Percentiles rank a stretch among this genome's conserved stretches.
Conservation (phyloP, 495 filamentous ascomycete genomes). For the Xylaria acuta region DNA sequence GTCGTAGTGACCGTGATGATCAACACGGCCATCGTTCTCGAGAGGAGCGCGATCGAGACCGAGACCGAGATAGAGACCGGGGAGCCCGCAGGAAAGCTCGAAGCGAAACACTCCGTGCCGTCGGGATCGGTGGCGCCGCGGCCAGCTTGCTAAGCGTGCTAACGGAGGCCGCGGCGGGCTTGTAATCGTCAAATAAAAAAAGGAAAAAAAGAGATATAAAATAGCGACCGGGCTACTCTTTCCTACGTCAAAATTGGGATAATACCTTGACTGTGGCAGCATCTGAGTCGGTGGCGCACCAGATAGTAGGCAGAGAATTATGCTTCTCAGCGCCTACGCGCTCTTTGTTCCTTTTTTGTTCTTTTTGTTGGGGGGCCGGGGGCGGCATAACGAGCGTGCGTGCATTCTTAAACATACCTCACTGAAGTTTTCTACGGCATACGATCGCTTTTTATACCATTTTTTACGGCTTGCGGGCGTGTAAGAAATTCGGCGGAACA, state of each 20-base stretch:
- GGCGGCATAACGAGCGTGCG: not conserved
- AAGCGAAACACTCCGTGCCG: constrained; percentile 50
- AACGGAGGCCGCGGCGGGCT: constrained; percentile 51
- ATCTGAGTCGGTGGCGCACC: not conserved
- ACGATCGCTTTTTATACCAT: not conserved
- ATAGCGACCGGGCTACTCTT: not conserved
- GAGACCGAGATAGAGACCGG: constrained; percentile 31
- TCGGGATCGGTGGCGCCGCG: constrained; percentile 58
- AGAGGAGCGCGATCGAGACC: constrained; percentile 13
- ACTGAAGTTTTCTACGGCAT: not conserved
- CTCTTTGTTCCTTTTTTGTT: not conserved
- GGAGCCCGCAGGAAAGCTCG: constrained; percentile 45
- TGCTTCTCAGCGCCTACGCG: not conserved
- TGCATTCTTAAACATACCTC: constrained; percentile 2
- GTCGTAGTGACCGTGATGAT: constrained; percentile 20
- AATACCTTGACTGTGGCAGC: not conserved
- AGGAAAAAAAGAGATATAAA: too few relatives aligned
- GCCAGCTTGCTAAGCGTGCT: constrained; percentile 58
- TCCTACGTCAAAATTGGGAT: not conserved
- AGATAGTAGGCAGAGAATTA: not conserved
- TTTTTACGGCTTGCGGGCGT: not conserved
- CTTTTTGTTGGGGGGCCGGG: too few relatives aligned
- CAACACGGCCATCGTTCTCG: not conserved
- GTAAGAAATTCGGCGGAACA: not conserved
- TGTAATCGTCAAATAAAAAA: constrained; percentile 28